Base-by-base conservation (phyloP, 2,329 filamentous ascomycete species). In the Drechslera avenae region DNA sequence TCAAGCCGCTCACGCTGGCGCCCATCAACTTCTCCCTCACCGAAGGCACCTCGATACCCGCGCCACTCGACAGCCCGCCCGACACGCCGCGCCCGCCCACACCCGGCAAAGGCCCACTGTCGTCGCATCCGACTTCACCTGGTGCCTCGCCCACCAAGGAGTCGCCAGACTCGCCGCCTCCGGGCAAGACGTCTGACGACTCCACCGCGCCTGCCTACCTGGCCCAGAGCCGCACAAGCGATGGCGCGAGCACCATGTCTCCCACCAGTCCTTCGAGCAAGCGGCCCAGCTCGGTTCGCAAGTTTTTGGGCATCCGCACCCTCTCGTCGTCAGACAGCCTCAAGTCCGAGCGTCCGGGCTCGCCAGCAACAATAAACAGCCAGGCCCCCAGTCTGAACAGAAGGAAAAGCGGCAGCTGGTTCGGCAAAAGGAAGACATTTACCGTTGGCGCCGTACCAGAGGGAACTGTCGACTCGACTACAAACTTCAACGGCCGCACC, bases 11-110 rank as follows among this genome's bases (percentile, higher is more conserved):
- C 48, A 72, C 70, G 40, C 62, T 73, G 26, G 60, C 63, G 30
- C 73, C 73, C 42, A 68, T 75, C 64, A 69, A 73, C 58, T 73
- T 75, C 67, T 75, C 73, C 37, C 69, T 75, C 46, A 76, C 73
- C 30, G 73, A 74, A 36, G 73, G 73, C 50, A 75, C 73, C 40
- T 66, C 69, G 46, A 75, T 75, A 57, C 74, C 73, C 31, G 72
- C 73, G 26, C 73, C 73, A 39, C 71, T 57, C 50, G 72, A 74
- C 53, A 73, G 72, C 34, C 73, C 73, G 37, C 73, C 73, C 44
- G 63, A 69, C 13, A 67, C 69, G 10, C 71, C 71, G 18, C 72
- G 72, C 26, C 72, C 71, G 14, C 72, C 72, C 8, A 74, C 72
- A 33, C 70, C 70, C 19, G 71, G 71, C 33, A 64, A 66, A 44